Percentiles rank a stretch among this genome's conserved stretches.
Conservation (phyloP, 345 rosid genomes). For the Camelina laxa region DNA sequence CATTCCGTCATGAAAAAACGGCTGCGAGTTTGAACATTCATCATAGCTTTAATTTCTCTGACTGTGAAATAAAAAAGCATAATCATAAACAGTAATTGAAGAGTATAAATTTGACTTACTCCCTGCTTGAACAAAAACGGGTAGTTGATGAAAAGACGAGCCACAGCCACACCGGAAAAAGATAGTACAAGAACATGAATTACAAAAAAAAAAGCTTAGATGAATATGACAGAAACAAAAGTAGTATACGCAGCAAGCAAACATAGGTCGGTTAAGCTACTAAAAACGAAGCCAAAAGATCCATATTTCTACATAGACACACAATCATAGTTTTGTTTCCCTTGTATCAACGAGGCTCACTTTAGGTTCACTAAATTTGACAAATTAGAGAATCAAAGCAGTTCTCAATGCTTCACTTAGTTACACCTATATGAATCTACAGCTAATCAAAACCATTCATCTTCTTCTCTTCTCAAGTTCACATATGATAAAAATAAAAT, state of each 20-base stretch:
- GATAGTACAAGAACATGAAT: not conserved
- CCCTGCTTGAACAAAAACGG: constrained; percentile 58
- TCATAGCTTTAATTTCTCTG: constrained; percentile 16
- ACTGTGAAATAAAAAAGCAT: not conserved
- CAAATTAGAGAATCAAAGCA: not conserved
- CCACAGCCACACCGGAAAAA: constrained; percentile 30
- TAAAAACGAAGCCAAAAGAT: not conserved
- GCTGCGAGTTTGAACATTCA: constrained; percentile 52
- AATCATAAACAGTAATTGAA: constrained; percentile 16
- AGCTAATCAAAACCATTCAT: not conserved
- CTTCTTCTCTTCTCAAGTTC: not conserved
- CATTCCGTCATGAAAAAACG: constrained; percentile 91
- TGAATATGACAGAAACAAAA: not conserved
- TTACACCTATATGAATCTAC: not conserved
- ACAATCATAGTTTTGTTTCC: not conserved
- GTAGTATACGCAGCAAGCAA: constrained; percentile 1
- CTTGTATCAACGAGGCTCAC: too few species aligned
- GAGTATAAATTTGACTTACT: constrained; percentile 52
- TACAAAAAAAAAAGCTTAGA: not conserved
- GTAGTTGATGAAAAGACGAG: not conserved
- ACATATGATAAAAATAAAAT: not conserved
- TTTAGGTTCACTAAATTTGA: not conserved
- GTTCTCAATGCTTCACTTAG: not conserved
- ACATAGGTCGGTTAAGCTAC: constrained; percentile 2
- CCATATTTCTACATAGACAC: not conserved